These are phyloP conservation scores for Guillardia theta DNA, from an alignment of 78 protist species.

Conservation along the genomic window DNA sequence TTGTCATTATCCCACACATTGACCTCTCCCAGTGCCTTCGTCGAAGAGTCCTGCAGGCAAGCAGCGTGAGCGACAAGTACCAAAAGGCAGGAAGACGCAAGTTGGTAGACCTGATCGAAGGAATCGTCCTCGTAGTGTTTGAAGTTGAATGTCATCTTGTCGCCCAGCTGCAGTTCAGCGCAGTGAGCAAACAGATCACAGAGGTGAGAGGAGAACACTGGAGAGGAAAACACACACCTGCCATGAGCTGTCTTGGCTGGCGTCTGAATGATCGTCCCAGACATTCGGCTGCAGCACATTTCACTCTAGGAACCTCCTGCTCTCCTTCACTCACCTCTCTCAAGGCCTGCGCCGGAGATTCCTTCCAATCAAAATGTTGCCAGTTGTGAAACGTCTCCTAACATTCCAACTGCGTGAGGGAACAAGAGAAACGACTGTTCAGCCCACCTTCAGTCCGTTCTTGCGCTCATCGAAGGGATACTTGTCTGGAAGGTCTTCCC, in stretches of 20 bases:
- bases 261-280: not conserved
- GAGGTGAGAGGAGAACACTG: not conserved
- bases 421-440: not conserved
- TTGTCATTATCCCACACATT: not conserved
- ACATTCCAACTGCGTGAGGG: not conserved
- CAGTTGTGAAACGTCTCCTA: not conserved
- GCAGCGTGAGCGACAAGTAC: not conserved
- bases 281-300: not conserved
- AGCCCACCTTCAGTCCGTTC: not conserved
- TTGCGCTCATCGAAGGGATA: not conserved
- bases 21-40: not conserved
- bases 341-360: not conserved
- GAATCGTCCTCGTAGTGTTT: not conserved
- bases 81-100: not conserved
- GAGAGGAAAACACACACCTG: not conserved
- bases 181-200: not conserved
- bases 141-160: not conserved
- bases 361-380: not conserved
- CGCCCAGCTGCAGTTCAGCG: not conserved
- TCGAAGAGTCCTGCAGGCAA: not conserved
- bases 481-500: not conserved
- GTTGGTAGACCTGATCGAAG: not conserved
- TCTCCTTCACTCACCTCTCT: not conserved
- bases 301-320: not conserved
- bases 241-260: not conserved